Evolutionary conservation across 2,329 filamentous ascomycete genomes (phyloP), one percentile per base, ranked within the genome.

Genomic region (Hypoxylon sp.): DNA sequence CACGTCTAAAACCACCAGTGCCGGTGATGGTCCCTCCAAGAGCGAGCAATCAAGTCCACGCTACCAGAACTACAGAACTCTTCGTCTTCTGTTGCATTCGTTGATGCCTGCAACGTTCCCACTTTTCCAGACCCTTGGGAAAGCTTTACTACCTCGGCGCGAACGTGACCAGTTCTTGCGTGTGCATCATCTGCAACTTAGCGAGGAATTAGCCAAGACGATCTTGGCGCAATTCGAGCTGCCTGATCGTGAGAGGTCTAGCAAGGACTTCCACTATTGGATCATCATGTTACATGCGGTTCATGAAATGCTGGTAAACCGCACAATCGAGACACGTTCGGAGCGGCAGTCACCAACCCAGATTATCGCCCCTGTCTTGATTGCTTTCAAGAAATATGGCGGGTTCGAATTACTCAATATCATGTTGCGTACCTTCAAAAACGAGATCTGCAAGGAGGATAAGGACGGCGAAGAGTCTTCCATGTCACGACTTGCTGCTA

Each of bases 41-140:
- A 75, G 47, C 37, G 73, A 75, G 47, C 76, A 73, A 44, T 75
- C 70, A 2, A 76, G 80, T 17, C 75, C 83, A 22, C 81, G 83
- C n/a, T 89, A 83, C 72, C 81, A 92, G 77, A 99, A 98, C 78
- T 94, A 91, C 44, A 89, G 92, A 76, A 91, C 88, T 11, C 84
- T 98, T 48, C 88, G 91, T 39, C 91, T 90, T 72, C 83, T 98
- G 10, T 85, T 98, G 11, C 91, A 92, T 74, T 91, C 93, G 35
- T 87, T 97, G 73, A 90, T 94, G 22, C 90, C 90, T 8, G 91
- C 91, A 2, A 91, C 94, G n/a, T 92, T 93, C 17, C 91, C 92
- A 0, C 92, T 98, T 73, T 92, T 97, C 77, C 93, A 97, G 75
- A 91, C 90, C 1, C 83, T 98, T 47, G 95, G 95, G 11, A 96